phyloP scores from a whole-genome alignment of 257 asterid species.

The Echium plantagineum region DNA sequence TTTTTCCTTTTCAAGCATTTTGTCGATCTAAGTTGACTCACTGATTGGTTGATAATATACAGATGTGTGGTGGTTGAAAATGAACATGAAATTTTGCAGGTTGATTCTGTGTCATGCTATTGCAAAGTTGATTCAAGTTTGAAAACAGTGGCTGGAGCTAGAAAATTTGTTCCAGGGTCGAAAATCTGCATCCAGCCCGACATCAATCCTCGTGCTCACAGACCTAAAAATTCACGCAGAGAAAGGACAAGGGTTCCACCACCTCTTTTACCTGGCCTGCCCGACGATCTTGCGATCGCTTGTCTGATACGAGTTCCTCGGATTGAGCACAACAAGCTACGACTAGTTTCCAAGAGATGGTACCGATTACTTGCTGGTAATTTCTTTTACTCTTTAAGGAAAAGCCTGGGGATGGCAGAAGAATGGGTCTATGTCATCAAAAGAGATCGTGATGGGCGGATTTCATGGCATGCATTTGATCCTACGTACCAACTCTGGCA shows the following conservation, averaged over 20 bases:
- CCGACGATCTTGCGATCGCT: slow-evolving; percentile 45
- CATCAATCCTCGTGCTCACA: slow-evolving; percentile 42
- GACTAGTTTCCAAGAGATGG: slow-evolving; percentile 45
- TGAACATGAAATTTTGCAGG: slow-evolving; percentile 4
- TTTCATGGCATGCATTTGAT: slow-evolving; percentile 46
- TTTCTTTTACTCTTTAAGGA: slow-evolving; percentile 34
- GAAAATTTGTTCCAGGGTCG: slow-evolving; percentile 40
- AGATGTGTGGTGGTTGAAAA: not conserved
- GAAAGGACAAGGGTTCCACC: slow-evolving; percentile 37
- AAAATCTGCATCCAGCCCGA: slow-evolving; percentile 44
- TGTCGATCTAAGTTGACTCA: no score
- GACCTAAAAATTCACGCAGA: slow-evolving; percentile 26
- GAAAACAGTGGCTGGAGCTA: slow-evolving; percentile 38
- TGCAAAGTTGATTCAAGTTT: slow-evolving; percentile 41
- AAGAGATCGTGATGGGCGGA: slow-evolving; percentile 42
- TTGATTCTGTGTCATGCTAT: slow-evolving; percentile 36
- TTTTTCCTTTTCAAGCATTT: no score
- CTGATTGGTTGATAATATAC: not conserved
- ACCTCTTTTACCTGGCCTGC: slow-evolving; percentile 40
- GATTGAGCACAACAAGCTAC: slow-evolving; percentile 37
- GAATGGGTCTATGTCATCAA: slow-evolving; percentile 42
- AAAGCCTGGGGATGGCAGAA: slow-evolving; percentile 44
- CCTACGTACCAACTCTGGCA: slow-evolving; percentile 42
- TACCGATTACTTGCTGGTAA: slow-evolving; percentile 37
- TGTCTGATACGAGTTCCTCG: slow-evolving; percentile 49